Evolutionary conservation across 2,329 filamentous ascomycete genomes (phyloP).

Genomic region (Rhinocladiella similis): DNA sequence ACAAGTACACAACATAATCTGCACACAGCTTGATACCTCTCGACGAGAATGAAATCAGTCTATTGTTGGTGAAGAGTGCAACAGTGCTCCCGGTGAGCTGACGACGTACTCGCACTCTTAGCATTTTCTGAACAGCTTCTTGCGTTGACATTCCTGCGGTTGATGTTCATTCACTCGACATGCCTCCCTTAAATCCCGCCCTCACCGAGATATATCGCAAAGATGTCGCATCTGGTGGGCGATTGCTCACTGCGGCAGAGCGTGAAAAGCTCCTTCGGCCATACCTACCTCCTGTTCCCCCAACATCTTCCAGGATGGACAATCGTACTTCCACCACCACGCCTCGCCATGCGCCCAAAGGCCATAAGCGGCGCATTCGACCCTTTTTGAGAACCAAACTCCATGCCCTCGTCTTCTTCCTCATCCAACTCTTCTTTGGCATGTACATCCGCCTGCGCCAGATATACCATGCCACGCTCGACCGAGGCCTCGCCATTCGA

Average conservation of each 20-base stretch:
- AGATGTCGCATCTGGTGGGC: conserved; percentile 41
- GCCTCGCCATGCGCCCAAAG: conserved; percentile 26
- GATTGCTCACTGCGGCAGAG: conserved; percentile 45
- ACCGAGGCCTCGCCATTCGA: conserved; percentile 76
- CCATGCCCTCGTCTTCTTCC: conserved; percentile 45
- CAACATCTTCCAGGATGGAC: background rate
- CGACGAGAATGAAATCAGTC: no score
- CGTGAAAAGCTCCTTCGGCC: conserved; percentile 54
- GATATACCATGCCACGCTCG: conserved; percentile 73
- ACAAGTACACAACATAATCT: background rate
- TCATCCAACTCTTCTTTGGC: conserved; percentile 75
- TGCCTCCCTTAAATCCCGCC: conserved; percentile 20
- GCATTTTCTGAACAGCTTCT: no score
- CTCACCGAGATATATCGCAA: conserved; percentile 39
- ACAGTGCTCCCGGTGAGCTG: background rate
- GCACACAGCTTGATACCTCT: background rate
- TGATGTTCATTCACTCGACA: conserved; percentile 3
- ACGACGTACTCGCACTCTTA: no score
- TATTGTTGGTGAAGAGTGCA: background rate
- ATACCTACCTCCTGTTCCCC: conserved; percentile 49
- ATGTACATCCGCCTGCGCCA: conserved; percentile 82
- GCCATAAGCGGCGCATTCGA: conserved; percentile 40
- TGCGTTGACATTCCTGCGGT: background rate
- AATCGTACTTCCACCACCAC: conserved; percentile 11
- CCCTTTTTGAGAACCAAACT: conserved; percentile 46